Percentiles rank a stretch among this genome's conserved stretches.
phyloP scores from a whole-genome alignment of 129 eudicot genomes.

The Chrysanthemum makinoi region DNA sequence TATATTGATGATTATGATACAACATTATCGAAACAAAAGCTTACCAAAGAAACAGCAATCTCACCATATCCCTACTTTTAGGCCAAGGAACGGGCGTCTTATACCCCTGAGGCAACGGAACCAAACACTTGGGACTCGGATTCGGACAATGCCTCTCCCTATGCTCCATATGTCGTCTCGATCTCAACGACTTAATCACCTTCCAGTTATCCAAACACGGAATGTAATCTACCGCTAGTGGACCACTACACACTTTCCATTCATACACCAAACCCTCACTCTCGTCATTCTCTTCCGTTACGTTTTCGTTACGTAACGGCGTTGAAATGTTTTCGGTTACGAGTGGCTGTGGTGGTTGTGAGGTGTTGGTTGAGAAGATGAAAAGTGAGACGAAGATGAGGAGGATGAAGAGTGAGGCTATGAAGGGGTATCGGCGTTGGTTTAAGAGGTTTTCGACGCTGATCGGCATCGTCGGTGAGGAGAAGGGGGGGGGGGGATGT shows the following conservation, averaged over 20 bases:
- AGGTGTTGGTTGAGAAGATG: conserved; percentile 45
- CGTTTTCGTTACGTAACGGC: not conserved
- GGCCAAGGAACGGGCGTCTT: conserved; percentile 91
- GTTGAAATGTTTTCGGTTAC: not conserved
- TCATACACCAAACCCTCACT: conserved; percentile 25
- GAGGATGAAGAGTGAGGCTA: conserved; percentile 61
- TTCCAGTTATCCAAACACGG: conserved; percentile 83
- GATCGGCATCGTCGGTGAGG: conserved; percentile 45
- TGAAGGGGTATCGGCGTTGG: conserved; percentile 64
- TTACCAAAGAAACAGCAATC: conserved; percentile 77
- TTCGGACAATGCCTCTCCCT: conserved; percentile 87
- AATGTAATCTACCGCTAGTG: conserved; percentile 64
- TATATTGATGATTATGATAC: too few species aligned
- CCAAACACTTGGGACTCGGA: conserved; percentile 55
- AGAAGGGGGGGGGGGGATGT: conserved; percentile 6
- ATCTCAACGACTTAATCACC: conserved; percentile 65
- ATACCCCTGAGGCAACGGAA: conserved; percentile 78
- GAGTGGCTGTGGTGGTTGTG: conserved; percentile 35
- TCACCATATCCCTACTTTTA: conserved; percentile 99
- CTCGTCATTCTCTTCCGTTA: not conserved
- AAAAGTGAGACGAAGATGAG: conserved; percentile 50
- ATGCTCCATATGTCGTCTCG: conserved; percentile 88
- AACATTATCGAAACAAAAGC: conserved; percentile 37
- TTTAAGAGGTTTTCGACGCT: conserved; percentile 40
- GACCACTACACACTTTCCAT: conserved; percentile 38